Conservation (phyloP, 768 basidiomycete genomes). For the Tylopilus intermedius region DNA sequence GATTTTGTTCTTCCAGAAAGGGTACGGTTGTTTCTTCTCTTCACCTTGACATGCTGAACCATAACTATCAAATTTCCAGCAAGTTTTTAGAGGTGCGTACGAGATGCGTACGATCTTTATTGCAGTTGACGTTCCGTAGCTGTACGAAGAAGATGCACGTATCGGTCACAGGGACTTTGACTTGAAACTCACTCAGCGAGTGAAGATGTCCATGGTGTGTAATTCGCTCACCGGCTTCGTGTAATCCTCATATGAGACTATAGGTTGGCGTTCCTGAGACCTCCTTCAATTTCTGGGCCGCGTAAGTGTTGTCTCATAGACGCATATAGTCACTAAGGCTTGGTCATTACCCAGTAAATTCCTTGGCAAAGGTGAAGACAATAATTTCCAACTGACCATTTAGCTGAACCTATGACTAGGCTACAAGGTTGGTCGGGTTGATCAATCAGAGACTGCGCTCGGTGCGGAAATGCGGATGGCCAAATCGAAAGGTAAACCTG, state of each 20-base stretch:
- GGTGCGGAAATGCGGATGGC: constrained; percentile 95
- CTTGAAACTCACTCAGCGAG: constrained; percentile 82
- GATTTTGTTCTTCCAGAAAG: constrained; percentile 98
- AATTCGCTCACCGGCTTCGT: not conserved
- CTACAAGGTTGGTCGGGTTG: constrained; percentile 93
- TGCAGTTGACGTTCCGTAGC: constrained; percentile 24
- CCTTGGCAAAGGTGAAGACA: constrained; percentile 50
- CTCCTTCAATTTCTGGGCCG: constrained; percentile 90
- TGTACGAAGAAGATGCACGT: constrained; percentile 96
- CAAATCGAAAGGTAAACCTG: constrained; percentile 45
- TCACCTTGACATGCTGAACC: not conserved
- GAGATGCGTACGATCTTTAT: not conserved
- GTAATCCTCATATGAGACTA: not conserved
- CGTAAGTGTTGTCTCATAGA: constrained; percentile 43
- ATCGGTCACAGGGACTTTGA: constrained; percentile 94
- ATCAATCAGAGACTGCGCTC: constrained; percentile 94
- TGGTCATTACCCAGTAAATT: constrained; percentile 54
- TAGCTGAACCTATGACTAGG: constrained; percentile 37
- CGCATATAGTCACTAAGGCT: constrained; percentile 2
- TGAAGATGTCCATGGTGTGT: constrained; percentile 97
- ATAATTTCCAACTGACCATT: not conserved
- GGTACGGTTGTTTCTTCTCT: constrained; percentile 40
- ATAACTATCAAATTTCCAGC: constrained; percentile 35
- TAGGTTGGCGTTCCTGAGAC: constrained; percentile 94
- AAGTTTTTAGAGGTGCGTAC: constrained; percentile 71